Evolutionary conservation across 371 early-diverging fungal genomes (phyloP), one percentile per base, ranked within the genome.

Genomic region (Modicella reniformis): DNA sequence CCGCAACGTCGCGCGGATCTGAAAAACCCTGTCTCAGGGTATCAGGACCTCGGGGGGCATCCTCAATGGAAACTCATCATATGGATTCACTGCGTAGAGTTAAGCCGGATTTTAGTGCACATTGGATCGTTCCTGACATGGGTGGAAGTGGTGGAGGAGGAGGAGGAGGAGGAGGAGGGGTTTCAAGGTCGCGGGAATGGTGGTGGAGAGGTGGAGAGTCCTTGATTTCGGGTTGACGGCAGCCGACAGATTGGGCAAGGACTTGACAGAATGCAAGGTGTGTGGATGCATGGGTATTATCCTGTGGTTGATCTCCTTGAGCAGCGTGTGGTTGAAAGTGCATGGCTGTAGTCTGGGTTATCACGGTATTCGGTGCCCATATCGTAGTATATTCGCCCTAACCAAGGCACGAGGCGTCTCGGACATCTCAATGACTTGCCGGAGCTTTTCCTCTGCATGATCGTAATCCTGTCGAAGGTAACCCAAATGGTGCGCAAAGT

Each of bases 321-420:
- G 33, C 29, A 26, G 23, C 48, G 30, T n/a, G 59, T 28, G 61
- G 40, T 32, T 51, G 53, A 15, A 55, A 61, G 83, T 21, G 84
- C 80, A 66, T 89, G 91, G 3, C 92, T 92, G 62, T 84, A 84
- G 15, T 75, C 80, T 56, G 88, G 81, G 67, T 93, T 87, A 4
- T 70, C 74, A 30, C 75, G 72, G 67, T 80, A 87, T n/a, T 82
- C 81, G 21, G 72, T 94, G 61, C 87, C 92, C 85, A 91, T 85
- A 8, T 81, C 87, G 93, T 94, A 97, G 70, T 92, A 92, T 1
- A 90, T 83, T n/a, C 89, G 79, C 3, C 94, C 96, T 5, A 94
- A 67, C 86, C 28, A 84, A 69, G 2, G 92, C 89, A 13, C 79
- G 59, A 17, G 72, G 73, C 6, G 80, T 61, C 3, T 82, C 83